phyloP scores from a whole-genome alignment of 257 asterid species.

The Eustoma russellianum region DNA sequence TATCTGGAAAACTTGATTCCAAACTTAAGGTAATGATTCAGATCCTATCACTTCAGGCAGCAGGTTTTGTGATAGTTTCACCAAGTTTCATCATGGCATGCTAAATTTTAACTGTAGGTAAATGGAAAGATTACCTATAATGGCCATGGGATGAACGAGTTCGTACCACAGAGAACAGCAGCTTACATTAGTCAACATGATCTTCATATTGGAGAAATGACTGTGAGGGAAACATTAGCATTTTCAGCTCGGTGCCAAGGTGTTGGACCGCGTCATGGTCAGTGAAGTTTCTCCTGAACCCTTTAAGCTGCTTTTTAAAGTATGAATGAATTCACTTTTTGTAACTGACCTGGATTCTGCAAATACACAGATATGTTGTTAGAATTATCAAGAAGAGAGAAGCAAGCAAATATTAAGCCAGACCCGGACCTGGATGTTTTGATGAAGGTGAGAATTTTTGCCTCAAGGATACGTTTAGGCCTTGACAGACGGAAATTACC shows the following conservation, averaged over 20 bases:
- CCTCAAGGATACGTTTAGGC: too few relatives aligned
- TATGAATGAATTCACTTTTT: background rate
- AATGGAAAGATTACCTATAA: too few relatives aligned
- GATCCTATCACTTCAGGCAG: background rate
- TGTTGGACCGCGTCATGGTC: too few relatives aligned
- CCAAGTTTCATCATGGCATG: background rate
- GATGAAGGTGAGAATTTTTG: slow-evolving; percentile 56
- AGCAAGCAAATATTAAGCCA: slow-evolving; percentile 73
- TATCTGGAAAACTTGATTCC: slow-evolving; percentile 67
- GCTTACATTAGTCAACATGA: too few relatives aligned
- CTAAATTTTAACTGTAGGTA: too few relatives aligned
- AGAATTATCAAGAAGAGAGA: slow-evolving; percentile 82
- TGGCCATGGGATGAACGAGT: too few relatives aligned
- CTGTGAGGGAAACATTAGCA: too few relatives aligned
- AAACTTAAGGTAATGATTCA: slow-evolving; percentile 42
- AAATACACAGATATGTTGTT: slow-evolving; percentile 53
- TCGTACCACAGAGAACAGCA: too few relatives aligned
- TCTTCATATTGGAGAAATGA: too few relatives aligned
- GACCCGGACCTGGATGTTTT: slow-evolving; percentile 74
- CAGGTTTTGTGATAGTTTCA: background rate
- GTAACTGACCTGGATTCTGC: slow-evolving; percentile 3
- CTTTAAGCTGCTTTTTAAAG: background rate
- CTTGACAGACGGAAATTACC: background rate
- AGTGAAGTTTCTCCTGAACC: too few relatives aligned
- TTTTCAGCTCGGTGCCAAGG: too few relatives aligned